These are phyloP conservation scores for Aspergillus haitiensis DNA, from an alignment of 495 filamentous ascomycete genomes.

Conservation along the genomic window DNA sequence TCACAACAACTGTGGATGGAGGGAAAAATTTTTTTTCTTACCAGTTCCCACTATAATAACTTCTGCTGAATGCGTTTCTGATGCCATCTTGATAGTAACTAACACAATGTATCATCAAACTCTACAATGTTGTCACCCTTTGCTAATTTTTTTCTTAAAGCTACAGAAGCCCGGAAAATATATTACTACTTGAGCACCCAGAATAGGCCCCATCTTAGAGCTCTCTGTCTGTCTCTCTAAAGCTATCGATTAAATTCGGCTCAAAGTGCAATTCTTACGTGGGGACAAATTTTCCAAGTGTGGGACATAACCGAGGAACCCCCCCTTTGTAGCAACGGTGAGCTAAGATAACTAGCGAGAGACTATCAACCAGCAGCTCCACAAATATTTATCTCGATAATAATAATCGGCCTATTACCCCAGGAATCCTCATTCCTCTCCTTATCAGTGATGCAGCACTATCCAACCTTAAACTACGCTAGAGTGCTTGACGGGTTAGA, in stretches of 20 bases:
- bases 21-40: background rate
- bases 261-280: background rate
- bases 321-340: background rate
- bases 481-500: background rate
- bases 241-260: too few relatives aligned
- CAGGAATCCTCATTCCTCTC: background rate
- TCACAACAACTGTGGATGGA: background rate
- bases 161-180: background rate
- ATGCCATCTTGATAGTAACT: background rate
- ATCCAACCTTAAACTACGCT: slow-evolving; percentile 1
- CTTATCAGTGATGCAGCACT: background rate
- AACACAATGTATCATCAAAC: background rate
- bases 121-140: background rate
- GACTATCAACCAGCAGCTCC: background rate
- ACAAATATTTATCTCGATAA: background rate
- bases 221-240: too few relatives aligned
- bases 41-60: background rate
- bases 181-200: background rate
- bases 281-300: background rate
- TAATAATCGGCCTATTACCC: background rate
- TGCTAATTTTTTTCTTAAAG: background rate
- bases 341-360: background rate
- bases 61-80: background rate
- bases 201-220: background rate
- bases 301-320: background rate